Percentiles rank a stretch among this genome's conserved stretches.
phyloP scores from a whole-genome alignment of 495 filamentous ascomycete genomes.

The Cudoniella acicularis region DNA sequence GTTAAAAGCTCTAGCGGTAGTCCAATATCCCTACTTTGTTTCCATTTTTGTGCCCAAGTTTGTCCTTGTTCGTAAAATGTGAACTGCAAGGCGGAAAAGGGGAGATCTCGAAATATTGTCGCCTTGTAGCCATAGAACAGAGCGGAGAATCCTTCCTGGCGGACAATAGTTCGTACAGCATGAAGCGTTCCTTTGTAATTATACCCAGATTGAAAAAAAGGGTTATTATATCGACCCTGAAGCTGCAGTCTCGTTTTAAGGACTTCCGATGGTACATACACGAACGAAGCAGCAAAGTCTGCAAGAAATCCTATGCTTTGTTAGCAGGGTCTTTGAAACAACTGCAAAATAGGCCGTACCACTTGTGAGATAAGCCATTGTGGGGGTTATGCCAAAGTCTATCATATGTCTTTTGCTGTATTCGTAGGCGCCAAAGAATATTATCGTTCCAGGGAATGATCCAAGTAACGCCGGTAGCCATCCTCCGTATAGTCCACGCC shows the following conservation, averaged over 20 bases:
- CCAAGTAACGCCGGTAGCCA: slow-evolving; percentile 85
- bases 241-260: slow-evolving; percentile 93
- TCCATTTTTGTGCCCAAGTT: slow-evolving; percentile 69
- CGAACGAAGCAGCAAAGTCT: slow-evolving; percentile 83
- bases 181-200: slow-evolving; percentile 82
- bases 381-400: slow-evolving; percentile 72
- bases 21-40: slow-evolving; percentile 70
- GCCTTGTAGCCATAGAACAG: slow-evolving; percentile 94
- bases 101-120: slow-evolving; percentile 90
- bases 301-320: slow-evolving; percentile 69
- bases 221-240: slow-evolving; percentile 93
- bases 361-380: slow-evolving; percentile 78
- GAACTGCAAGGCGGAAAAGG: slow-evolving; percentile 93
- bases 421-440: slow-evolving; percentile 96
- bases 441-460: slow-evolving; percentile 88
- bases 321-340: slow-evolving; percentile 21
- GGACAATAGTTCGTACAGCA: slow-evolving; percentile 78
- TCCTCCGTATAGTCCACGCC: slow-evolving; percentile 87
- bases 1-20: slow-evolving; percentile 81
- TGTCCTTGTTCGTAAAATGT: slow-evolving; percentile 97
- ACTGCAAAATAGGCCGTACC: slow-evolving; percentile 44
- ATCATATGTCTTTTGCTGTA: slow-evolving; percentile 88
- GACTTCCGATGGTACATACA: slow-evolving; percentile 96
- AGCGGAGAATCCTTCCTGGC: slow-evolving; percentile 74
- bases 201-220: slow-evolving; percentile 86